Percentiles rank a stretch among this genome's conserved stretches.
phyloP scores from a whole-genome alignment of 1,139 yeast genomes.

The Sugiyamaella paludigena region DNA sequence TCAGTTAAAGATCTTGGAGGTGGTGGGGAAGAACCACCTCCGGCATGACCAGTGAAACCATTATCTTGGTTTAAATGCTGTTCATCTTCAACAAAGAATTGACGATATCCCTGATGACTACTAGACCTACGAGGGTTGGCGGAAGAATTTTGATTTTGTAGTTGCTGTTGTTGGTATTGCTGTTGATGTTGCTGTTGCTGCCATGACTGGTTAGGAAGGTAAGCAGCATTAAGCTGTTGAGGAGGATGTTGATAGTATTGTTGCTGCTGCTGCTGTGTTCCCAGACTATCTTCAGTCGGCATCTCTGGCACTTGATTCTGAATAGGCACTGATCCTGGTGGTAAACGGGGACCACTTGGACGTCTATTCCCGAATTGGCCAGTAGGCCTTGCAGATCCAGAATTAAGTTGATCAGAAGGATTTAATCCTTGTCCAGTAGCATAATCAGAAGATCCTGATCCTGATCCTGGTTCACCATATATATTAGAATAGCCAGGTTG shows the following conservation, averaged over 20 bases:
- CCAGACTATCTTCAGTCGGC: neutral
- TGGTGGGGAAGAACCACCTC: neutral
- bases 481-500: slow-evolving; percentile 5
- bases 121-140: slow-evolving; percentile 4
- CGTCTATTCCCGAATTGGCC: slow-evolving; percentile 10
- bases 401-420: neutral
- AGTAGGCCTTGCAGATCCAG: neutral
- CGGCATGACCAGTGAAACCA: no score
- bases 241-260: slow-evolving; percentile 7
- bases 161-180: slow-evolving; percentile 8
- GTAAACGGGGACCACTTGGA: slow-evolving; percentile 23
- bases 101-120: slow-evolving; percentile 15
- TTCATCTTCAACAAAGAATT: slow-evolving; percentile 16
- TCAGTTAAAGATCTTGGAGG: neutral
- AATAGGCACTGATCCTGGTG: slow-evolving; percentile 4
- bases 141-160: neutral
- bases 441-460: slow-evolving; percentile 18
- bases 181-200: slow-evolving; percentile 10
- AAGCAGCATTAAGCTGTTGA: slow-evolving; percentile 1
- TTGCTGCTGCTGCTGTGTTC: slow-evolving; percentile 12
- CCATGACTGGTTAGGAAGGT: neutral
- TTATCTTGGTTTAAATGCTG: neutral
- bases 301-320: neutral
- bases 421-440: slow-evolving; percentile 2
- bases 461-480: slow-evolving; percentile 9